Evolutionary conservation across 805 yeast genomes (phyloP), one percentile per base, ranked within the genome.

Genomic region (Metschnikowia kofuensis): DNA sequence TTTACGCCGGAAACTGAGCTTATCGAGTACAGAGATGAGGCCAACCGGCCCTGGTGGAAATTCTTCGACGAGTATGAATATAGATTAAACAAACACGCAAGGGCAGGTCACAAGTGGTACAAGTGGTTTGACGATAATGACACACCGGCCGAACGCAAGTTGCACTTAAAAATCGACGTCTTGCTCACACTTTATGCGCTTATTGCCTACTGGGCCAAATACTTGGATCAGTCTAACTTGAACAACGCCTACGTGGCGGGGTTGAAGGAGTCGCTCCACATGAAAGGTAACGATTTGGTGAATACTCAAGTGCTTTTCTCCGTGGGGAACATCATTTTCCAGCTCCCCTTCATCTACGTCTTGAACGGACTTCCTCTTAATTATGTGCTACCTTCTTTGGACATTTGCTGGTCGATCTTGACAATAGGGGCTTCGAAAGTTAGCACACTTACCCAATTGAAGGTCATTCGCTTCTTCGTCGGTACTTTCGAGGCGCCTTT

Each of bases 21-120:
- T 7, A 43, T 59, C 38, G 82, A 77, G 57, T 75, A 72, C 56
- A 65, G 83, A 51, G 83, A 79, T 57, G 83, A 78, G 57, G 80
- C 80, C 7, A 59, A 75, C 51, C 68, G 82, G 43, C 69, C 74
- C 32, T 78, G 82, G 79, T 76, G 69, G 68, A 70, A 69, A 32
- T 76, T 65, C 50, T 78, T 77, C 52, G 69, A 66, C 48, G 70
- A 66, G 47, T 66, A 60, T 44, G 69, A 66, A 45, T 64, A 66
- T 50, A 46, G 69, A 14, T 38, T 50, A 37, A 59, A 58, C 39
- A 54, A 51, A 35, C 26, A 48, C n/a, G 55, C 57, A n/a, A 47
- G 61, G 11, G 31, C 36, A 10, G 45, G 42, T 26, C 66, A 54
- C 47, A 50, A 53, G 43, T 63, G 65, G 66, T 63, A 62, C 57